Percentiles rank a stretch among this genome's conserved stretches.
These are phyloP conservation scores for Inosperma sp. DNA, from an alignment of 768 basidiomycete genomes.

Conservation along the genomic window DNA sequence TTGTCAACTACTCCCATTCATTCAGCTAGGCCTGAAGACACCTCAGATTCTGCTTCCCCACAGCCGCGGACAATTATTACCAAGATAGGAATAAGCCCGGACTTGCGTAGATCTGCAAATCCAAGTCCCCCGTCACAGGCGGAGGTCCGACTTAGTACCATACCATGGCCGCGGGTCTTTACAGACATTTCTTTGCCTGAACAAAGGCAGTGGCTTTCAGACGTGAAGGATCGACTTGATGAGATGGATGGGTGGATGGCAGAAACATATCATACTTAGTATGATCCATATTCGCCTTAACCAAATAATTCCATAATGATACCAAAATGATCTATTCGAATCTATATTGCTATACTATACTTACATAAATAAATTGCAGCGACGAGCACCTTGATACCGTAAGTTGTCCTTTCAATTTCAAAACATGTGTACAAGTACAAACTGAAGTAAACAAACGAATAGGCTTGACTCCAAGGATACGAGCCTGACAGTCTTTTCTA, in stretches of 20 bases:
- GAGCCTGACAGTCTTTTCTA: no score
- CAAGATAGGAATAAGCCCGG: neutral
- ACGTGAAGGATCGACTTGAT: neutral
- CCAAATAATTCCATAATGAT: no score
- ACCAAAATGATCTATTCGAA: no score
- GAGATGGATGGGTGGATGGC: neutral
- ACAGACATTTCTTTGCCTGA: neutral
- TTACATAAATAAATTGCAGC: no score
- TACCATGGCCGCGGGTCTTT: neutral
- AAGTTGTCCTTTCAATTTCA: no score
- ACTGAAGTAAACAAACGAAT: no score
- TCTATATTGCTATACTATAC: no score
- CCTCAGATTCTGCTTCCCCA: neutral
- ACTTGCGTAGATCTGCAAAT: neutral
- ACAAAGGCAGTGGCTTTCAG: neutral
- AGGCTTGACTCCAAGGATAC: no score
- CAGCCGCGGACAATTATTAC: neutral
- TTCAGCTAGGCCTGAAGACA: neutral
- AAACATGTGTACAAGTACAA: no score
- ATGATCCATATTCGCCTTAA: no score
- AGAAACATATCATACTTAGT: neutral
- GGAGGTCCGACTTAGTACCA: neutral
- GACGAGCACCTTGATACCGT: no score
- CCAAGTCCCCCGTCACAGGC: neutral
- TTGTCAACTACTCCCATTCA: no score